phyloP scores from a whole-genome alignment of 2,329 filamentous ascomycete species.

The Aspergillus quadrilineatus region DNA sequence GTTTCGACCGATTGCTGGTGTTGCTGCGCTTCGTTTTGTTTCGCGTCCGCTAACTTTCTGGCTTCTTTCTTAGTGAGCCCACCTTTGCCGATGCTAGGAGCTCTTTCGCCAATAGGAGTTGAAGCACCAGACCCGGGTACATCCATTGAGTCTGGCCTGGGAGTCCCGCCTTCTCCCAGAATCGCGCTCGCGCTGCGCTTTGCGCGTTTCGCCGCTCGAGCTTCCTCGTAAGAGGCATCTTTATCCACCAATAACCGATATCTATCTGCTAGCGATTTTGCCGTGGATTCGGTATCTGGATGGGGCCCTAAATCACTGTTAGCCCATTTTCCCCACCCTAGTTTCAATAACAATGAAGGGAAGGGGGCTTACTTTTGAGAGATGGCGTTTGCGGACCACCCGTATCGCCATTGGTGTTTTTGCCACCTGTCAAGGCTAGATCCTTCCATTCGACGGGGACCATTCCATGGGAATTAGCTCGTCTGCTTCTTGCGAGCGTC shows the following conservation, averaged over 20 bases:
- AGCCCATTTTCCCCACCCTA: conserved; percentile 9
- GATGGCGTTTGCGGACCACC: conserved; percentile 33
- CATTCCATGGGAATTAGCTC: conserved; percentile 74
- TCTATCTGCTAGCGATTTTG: conserved; percentile 47
- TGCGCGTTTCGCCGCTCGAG: conserved; percentile 65
- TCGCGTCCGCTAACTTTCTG: conserved; percentile 70
- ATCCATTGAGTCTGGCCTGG: conserved; percentile 57
- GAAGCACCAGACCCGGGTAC: conserved; percentile 62
- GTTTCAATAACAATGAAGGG: not conserved
- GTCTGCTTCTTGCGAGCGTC: conserved; percentile 67
- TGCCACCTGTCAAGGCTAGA: conserved; percentile 53
- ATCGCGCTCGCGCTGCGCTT: conserved; percentile 59
- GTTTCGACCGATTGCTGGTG: conserved; percentile 83
- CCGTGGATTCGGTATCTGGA: conserved; percentile 40
- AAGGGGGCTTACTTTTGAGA: conserved; percentile 40
- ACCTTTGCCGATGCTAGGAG: conserved; percentile 64
- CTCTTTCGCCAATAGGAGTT: conserved; percentile 45
- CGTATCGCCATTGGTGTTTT: conserved; percentile 37
- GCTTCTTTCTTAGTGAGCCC: conserved; percentile 83
- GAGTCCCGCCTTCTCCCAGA: conserved; percentile 49
- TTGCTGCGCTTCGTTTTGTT: conserved; percentile 72
- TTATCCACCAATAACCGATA: conserved; percentile 63
- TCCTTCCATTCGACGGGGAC: conserved; percentile 74
- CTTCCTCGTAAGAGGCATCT: conserved; percentile 72
- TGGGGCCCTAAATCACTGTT: conserved; percentile 34